These are phyloP conservation scores for Pythium pyrilobum DNA, from an alignment of 352 stramenopile genomes.

Conservation along the genomic window DNA sequence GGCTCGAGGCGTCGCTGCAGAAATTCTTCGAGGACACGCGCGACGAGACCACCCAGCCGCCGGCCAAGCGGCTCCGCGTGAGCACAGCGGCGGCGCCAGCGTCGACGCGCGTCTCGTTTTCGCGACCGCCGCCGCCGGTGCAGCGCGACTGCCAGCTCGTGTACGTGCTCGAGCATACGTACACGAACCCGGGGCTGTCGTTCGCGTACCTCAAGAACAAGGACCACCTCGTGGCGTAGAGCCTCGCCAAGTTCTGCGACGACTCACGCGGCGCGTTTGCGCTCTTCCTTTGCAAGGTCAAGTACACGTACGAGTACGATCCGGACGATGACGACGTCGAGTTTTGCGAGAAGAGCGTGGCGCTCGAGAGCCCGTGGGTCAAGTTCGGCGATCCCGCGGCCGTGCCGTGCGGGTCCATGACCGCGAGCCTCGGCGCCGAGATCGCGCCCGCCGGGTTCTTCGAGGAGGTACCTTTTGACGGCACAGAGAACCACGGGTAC, in stretches of 20 bases:
- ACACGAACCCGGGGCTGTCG: conserved; percentile 5
- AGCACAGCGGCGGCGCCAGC: no score
- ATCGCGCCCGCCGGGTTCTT: conserved; percentile 14
- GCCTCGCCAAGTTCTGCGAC: conserved; percentile 14
- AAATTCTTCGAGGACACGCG: conserved; percentile 3
- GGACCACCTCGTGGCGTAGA: conserved; percentile 4
- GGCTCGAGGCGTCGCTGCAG: background rate
- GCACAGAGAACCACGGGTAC: background rate
- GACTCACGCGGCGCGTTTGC: background rate
- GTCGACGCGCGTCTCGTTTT: background rate
- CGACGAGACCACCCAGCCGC: background rate
- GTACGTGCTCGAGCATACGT: conserved; percentile 20
- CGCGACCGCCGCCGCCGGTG: background rate
- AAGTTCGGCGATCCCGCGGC: conserved; percentile 7
- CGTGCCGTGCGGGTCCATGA: background rate
- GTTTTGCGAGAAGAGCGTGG: conserved; percentile 1
- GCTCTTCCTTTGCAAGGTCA: conserved; percentile 13
- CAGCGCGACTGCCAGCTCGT: conserved; percentile 12
- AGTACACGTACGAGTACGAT: conserved; percentile 6
- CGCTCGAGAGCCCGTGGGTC: conserved; percentile 9
- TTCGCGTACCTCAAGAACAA: conserved; percentile 21
- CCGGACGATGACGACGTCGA: conserved; percentile 3
- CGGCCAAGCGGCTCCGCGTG: no score
- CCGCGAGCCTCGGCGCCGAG: conserved; percentile 3
- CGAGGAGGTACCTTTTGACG: conserved; percentile 12